Evolutionary conservation across 2,329 filamentous ascomycete genomes (phyloP).

Genomic region (Fusarium sp.): DNA sequence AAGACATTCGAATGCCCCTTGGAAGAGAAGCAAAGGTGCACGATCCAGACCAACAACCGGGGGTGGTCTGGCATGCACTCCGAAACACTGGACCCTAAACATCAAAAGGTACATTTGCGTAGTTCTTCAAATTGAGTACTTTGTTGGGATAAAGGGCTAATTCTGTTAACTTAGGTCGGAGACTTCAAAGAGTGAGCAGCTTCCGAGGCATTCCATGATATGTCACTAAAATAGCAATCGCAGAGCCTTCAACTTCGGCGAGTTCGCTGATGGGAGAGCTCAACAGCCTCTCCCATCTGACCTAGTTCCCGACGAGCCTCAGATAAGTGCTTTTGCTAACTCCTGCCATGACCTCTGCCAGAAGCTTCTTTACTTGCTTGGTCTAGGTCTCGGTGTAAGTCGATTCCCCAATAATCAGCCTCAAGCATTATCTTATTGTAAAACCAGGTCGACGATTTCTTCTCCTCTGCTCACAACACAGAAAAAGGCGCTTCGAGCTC

Average conservation of each 20-base stretch:
- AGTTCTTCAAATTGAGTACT: background rate
- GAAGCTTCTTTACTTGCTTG: slow-evolving; percentile 78
- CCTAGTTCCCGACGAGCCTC: slow-evolving; percentile 65
- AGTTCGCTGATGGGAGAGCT: slow-evolving; percentile 73
- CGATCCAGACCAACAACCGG: slow-evolving; percentile 81
- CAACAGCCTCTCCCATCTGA: slow-evolving; percentile 79
- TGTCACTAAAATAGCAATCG: background rate
- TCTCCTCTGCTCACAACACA: slow-evolving; percentile 59
- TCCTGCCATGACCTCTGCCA: slow-evolving; percentile 77
- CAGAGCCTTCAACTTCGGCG: slow-evolving; percentile 91
- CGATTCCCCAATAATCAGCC: background rate
- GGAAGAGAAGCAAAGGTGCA: slow-evolving; percentile 77
- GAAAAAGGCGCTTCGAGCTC: slow-evolving; percentile 58
- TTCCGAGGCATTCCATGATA: background rate
- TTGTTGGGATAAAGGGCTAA: background rate
- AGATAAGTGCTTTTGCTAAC: slow-evolving; percentile 72
- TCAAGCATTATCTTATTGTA: slow-evolving; percentile 1
- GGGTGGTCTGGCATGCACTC: slow-evolving; percentile 90
- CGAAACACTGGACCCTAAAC: slow-evolving; percentile 85
- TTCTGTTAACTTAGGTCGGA: slow-evolving; percentile 62
- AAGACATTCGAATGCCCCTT: slow-evolving; percentile 74
- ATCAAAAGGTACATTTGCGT: slow-evolving; percentile 67
- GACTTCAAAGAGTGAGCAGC: slow-evolving; percentile 83
- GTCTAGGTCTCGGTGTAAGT: slow-evolving; percentile 73
- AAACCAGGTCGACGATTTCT: slow-evolving; percentile 59